Evolutionary conservation across 1,284 basidiomycete species (phyloP), one percentile per base, ranked within the genome.

Genomic region (Coniferiporia weirii): DNA sequence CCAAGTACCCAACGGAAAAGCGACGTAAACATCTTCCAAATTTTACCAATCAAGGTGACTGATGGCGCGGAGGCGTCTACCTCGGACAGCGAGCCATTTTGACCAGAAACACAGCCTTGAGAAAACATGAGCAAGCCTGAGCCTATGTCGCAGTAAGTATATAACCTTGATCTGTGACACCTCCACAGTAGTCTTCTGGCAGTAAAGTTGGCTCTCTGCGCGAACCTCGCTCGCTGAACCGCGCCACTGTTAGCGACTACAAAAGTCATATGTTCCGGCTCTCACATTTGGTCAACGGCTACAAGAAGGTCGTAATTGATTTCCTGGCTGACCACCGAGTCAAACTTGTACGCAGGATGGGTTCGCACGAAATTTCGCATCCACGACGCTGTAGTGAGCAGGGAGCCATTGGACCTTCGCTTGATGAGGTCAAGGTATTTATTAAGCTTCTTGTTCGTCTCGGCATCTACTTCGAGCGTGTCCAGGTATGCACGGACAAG

Each of bases 241-340:
- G 17, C 20, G 47, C 12, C n/a, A 9, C 27, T 3, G 40, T 19
- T n/a, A 40, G n/a, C 22, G 5, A 50, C 36, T 60, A 27, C 15
- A 17, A 55, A 40, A 38, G 52, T 48, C 48, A 56, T 32, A 19
- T n/a, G 43, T 13, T 17, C 19, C 10, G 35, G 55, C 15, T 20
- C 91, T 71, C 69, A 94, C 91, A 99, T 91, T 69, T 92, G 85
- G 71, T 99, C 95, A n/a, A 98, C 76, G 6, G 92, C 90, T 54
- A 87, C 80, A 71, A 98, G 81, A 45, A 99, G 80, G 73, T 99
- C 97, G 70, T 95, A 97, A 69, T 96, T 98, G 70, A 99, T 93
- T 73, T 91, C 86, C 68, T 93, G 83, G 53, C 79, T 89, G 22
- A 99, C 91, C 38, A 91, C 87, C 46, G 94, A 97, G 73, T 99